A percentile compares a stretch with the other conserved stretches of the same genome.
These are phyloP conservation scores for Globisporangium parvum DNA, from an alignment of 352 stramenopile genomes.

Conservation along the genomic window DNA sequence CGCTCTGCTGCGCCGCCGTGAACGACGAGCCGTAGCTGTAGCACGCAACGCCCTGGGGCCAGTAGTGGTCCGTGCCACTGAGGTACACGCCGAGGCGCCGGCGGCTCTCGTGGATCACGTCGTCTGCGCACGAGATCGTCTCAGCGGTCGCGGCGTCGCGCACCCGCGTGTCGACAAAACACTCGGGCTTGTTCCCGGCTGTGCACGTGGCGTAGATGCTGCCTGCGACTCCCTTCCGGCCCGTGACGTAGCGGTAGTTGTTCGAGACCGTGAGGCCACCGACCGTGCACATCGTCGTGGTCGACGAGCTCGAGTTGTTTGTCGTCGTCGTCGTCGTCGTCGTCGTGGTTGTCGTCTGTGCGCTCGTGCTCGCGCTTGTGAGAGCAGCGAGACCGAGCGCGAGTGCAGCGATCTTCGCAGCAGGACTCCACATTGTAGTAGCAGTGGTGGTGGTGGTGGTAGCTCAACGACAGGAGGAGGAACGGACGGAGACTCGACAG, in stretches of 20 bases:
- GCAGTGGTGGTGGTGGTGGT: not conserved
- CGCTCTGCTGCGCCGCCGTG: constrained; percentile 21
- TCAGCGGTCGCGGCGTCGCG: constrained; percentile 21
- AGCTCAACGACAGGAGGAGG: not conserved
- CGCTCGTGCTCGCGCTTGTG: not conserved
- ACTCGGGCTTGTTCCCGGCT: constrained; percentile 16
- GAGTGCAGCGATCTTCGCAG: constrained; percentile 4
- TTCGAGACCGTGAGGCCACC: constrained; percentile 12
- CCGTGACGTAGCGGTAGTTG: constrained; percentile 30
- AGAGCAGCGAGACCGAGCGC: constrained; percentile 2
- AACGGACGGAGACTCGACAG: constrained; percentile 1
- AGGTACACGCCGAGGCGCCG: constrained; percentile 33
- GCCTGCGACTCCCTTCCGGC: constrained; percentile 20
- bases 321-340: constrained; percentile 7
- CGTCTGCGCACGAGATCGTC: constrained; percentile 22
- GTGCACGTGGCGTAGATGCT: constrained; percentile 40
- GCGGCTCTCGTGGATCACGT: constrained; percentile 30
- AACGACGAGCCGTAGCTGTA: constrained; percentile 25
- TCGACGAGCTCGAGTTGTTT: not conserved
- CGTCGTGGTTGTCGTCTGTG: constrained; percentile 7
- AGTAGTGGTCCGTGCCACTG: constrained; percentile 22
- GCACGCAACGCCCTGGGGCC: constrained; percentile 34
- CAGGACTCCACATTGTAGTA: constrained; percentile 11
- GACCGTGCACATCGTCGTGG: constrained; percentile 13
- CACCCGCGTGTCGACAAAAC: constrained; percentile 29